Base-by-base conservation (phyloP, 768 basidiomycete genomes). In the Mycena metata region DNA sequence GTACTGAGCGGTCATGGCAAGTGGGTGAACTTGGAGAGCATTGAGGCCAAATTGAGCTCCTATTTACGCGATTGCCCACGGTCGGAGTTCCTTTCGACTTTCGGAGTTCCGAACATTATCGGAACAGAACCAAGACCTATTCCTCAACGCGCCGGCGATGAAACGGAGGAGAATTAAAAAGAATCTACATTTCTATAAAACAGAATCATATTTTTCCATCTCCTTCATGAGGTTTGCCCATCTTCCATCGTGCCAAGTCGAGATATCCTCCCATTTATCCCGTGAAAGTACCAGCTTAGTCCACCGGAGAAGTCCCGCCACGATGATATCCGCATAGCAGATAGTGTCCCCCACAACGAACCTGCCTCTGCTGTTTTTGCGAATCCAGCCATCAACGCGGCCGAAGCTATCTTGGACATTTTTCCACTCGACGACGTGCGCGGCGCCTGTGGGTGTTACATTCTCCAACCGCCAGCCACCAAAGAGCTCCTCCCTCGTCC, bases 341-440 rank as follows among this genome's bases (percentile, higher is more conserved):
- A 66, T 23, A 8, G 19, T 45, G 8, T 69, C 69, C 2, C 84
- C 85, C 67, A 82, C 75, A 23, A 86, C 65, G 61, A 78, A 84
- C 26, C 76, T 77, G 1, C 79, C 78, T 3, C 59, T 77, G 41
- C 73, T 70, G 42, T 72, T 76, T 61, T 78, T 76, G 55, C 71
- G 66, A 47, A 79, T 74, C 82, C 78, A 82, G 7, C 67, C 62
- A 21, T 74, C 71, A 4, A 79, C 60, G 21, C 54, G 74, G 11
- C 74, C 76, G 26, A 85, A 76, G 1, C 66, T 79, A 1, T 62
- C 78, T 66, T 80, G 74, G 10, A 85, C 43, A 58, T 77, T 75
- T 49, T 75, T 75, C 85, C 85, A 86, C 46, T 79, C 76, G 12
- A 57, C 77, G 8, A 75, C 75, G 17, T 79, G 72, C 54, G 66